Base-by-base conservation (phyloP, 345 rosid genomes). In the Hypericum androsaemum region DNA sequence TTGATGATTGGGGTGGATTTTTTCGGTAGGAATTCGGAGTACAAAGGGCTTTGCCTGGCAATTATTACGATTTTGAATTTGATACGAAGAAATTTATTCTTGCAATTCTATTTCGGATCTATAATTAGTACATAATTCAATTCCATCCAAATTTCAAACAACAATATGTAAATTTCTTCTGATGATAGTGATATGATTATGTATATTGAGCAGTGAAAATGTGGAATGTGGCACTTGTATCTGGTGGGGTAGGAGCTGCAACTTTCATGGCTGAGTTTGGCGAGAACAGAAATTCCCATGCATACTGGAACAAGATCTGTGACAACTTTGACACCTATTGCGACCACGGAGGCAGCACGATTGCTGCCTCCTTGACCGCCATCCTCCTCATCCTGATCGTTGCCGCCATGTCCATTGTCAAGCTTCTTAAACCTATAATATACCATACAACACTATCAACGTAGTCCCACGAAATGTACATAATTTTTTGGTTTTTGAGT, bases 181-280 rank as follows among this genome's bases (percentile, higher is more conserved):
- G 5, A 22, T n/a, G 7, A 38, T 12, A 0, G 1, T 2, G 13
- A 52, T 7, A 15, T 10, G 43, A 13, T 12, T 15, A n/a, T 37
- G 51, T 37, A 6, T 6, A 56, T 3, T 12, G 52, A 11, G 1
- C 14, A 6, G n/a, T n/a, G n/a, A n/a, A n/a, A n/a, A 9, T 5
- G 15, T 46, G 66, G 66, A 83, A 80, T 12, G 81, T 70, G 64
- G 73, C 61, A 0, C 37, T 80, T 57, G 60, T 68, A 7, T 80
- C 98, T 0, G 89, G 78, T 16, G 96, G 73, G 10, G 89, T 70
- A 12, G 76, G 65, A 16, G 95, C 78, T 10, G 98, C 96, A 0
- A 71, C 46, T 3, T 90, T 79, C 78, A 71, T 90, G 85, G 92
- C 96, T 7, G 88, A 79, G 65, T 42, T 90, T 1, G 96, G 92